Evolutionary conservation across 140 eudicot species (phyloP).

Genomic region (Senecio squalidus): DNA sequence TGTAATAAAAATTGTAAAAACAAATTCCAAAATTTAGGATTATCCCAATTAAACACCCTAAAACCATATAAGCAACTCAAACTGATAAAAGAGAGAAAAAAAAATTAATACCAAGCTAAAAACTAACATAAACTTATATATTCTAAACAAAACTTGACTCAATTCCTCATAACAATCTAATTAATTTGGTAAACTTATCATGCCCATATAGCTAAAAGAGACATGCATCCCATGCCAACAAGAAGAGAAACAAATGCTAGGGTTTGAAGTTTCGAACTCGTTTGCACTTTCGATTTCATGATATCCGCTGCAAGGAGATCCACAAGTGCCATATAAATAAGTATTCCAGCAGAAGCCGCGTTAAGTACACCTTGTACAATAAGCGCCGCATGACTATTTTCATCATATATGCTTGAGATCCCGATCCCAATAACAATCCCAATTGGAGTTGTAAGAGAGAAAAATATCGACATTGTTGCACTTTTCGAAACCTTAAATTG

Average conservation of each 20-base stretch:
- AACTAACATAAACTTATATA: no score
- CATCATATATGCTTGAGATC: slow-evolving; percentile 34
- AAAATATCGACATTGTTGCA: slow-evolving; percentile 34
- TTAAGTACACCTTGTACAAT: slow-evolving; percentile 55
- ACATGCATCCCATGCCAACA: slow-evolving; percentile 58
- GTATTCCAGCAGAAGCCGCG: slow-evolving; percentile 54
- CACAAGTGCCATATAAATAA: slow-evolving; percentile 69
- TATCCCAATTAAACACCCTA: no score
- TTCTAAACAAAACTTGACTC: no score
- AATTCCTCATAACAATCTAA: no score
- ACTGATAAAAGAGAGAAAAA: no score
- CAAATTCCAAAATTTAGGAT: no score
- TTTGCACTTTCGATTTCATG: slow-evolving; percentile 46
- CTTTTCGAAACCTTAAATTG: slow-evolving; percentile 21
- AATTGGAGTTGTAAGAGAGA: slow-evolving; percentile 50
- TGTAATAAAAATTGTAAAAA: no score
- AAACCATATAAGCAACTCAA: no score
- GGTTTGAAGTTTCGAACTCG: slow-evolving; percentile 28
- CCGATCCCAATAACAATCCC: slow-evolving; percentile 48
- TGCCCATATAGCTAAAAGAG: slow-evolving; percentile 71
- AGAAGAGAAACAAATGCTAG: slow-evolving; percentile 35
- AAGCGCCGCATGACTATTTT: slow-evolving; percentile 47
- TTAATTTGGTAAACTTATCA: no score
- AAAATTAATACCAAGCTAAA: no score
- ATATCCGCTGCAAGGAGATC: slow-evolving; percentile 58